Conservation (phyloP, 1,284 basidiomycete genomes). For the Stereum hirsutum region DNA sequence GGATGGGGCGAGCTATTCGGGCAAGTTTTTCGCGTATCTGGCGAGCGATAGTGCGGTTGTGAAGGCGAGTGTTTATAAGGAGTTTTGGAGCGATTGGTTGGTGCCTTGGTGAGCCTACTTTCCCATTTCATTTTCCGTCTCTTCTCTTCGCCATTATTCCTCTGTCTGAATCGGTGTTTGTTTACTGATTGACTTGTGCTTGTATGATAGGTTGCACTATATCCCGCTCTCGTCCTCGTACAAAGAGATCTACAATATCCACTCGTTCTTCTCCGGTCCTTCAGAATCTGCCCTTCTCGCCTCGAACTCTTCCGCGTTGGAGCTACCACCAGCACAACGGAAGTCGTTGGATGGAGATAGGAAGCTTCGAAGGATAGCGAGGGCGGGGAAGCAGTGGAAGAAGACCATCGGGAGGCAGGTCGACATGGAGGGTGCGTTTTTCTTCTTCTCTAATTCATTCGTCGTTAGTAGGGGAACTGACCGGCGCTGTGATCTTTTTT, state of each 20-base stretch:
- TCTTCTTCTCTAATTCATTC: conserved; percentile 6
- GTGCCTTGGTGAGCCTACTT: conserved; percentile 60
- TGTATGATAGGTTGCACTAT: conserved; percentile 74
- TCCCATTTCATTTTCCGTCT: conserved; percentile 3
- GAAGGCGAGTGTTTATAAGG: conserved; percentile 84
- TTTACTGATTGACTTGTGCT: too few relatives aligned
- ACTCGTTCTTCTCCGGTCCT: conserved; percentile 84
- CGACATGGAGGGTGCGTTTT: conserved; percentile 79
- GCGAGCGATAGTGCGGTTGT: conserved; percentile 84
- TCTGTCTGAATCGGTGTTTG: conserved; percentile 1
- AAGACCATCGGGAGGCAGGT: conserved; percentile 68
- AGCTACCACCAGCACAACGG: conserved; percentile 20
- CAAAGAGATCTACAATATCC: conserved; percentile 86
- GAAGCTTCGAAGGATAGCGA: conserved; percentile 72
- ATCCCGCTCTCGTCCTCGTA: conserved; percentile 85
- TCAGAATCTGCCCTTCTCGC: conserved; percentile 49
- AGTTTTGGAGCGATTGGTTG: conserved; percentile 83
- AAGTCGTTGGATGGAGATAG: conserved; percentile 58
- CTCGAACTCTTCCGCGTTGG: conserved; percentile 36
- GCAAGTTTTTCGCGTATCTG: conserved; percentile 79
- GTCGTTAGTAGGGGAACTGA: conserved; percentile 1
- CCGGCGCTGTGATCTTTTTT: not conserved
- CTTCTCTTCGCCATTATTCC: conserved; percentile 4
- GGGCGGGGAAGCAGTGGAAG: conserved; percentile 87
- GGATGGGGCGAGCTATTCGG: conserved; percentile 94